phyloP scores from a whole-genome alignment of 352 stramenopile genomes.

The Poterioochromonas sp. region DNA sequence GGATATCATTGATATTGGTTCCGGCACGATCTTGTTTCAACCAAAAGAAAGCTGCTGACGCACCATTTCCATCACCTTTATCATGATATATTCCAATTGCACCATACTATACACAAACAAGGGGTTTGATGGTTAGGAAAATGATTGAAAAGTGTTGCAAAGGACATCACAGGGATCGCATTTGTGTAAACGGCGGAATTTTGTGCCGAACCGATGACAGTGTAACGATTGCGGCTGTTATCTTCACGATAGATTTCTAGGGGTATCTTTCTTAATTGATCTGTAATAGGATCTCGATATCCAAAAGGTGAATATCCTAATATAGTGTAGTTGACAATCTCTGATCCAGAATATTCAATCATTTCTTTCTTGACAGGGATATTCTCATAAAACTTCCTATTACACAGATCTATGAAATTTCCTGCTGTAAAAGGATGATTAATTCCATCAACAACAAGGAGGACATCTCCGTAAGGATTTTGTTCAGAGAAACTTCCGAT shows the following conservation, averaged over 20 bases:
- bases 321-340: neutral
- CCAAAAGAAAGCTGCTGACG: neutral
- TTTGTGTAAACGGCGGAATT: neutral
- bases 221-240: neutral
- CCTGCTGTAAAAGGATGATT: neutral
- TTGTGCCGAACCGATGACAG: neutral
- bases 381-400: neutral
- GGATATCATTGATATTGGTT: neutral
- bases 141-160: neutral
- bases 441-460: neutral
- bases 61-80: neutral
- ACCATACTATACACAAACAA: neutral
- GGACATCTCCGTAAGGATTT: neutral
- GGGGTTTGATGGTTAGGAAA: neutral
- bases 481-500: neutral
- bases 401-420: neutral
- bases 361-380: neutral
- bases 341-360: neutral
- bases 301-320: neutral
- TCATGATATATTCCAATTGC: constrained; percentile 3
- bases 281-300: neutral
- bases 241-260: neutral
- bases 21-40: neutral
- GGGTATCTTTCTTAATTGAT: neutral
- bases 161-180: neutral